Evolutionary conservation across 768 basidiomycete genomes (phyloP).

Genomic region (Amanita pallidorosea): DNA sequence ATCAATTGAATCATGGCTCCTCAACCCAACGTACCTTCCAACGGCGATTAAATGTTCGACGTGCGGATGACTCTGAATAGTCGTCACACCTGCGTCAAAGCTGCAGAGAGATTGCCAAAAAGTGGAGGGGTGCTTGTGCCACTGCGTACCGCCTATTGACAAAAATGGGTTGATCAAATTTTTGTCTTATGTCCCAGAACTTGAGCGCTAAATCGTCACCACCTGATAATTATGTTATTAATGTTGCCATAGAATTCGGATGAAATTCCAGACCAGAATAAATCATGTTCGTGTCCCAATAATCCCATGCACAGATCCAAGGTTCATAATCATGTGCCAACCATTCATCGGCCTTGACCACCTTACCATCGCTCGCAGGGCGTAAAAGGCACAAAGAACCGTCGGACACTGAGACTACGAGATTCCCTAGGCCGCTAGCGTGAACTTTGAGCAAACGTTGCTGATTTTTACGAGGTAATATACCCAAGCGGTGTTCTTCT

Average conservation of each 20-base stretch:
- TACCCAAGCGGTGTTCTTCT: conserved; percentile 42
- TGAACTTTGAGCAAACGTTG: not conserved
- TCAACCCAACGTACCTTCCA: conserved; percentile 51
- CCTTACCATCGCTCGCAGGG: conserved; percentile 30
- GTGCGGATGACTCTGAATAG: conserved; percentile 77
- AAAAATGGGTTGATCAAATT: conserved; percentile 46
- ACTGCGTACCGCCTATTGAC: conserved; percentile 57
- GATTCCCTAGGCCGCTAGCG: conserved; percentile 36
- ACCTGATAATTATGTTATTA: conserved; percentile 32
- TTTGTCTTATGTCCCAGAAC: conserved; percentile 78
- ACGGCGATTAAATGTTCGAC: conserved; percentile 78
- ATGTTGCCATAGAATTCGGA: not conserved
- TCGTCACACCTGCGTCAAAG: conserved; percentile 88
- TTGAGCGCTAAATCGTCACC: conserved; percentile 90
- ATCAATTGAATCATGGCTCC: not conserved
- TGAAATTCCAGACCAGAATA: conserved; percentile 58
- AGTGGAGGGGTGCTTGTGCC: not conserved
- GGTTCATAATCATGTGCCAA: conserved; percentile 88
- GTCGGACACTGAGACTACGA: conserved; percentile 78
- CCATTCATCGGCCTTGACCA: conserved; percentile 53
- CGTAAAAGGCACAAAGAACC: conserved; percentile 59
- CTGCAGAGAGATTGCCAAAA: conserved; percentile 25
- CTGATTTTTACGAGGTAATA: conserved; percentile 8
- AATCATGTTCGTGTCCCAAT: conserved; percentile 69
- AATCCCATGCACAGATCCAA: conserved; percentile 89